Evolutionary conservation across 129 eudicot species (phyloP).

Genomic region (Oenanthe sinensis): DNA sequence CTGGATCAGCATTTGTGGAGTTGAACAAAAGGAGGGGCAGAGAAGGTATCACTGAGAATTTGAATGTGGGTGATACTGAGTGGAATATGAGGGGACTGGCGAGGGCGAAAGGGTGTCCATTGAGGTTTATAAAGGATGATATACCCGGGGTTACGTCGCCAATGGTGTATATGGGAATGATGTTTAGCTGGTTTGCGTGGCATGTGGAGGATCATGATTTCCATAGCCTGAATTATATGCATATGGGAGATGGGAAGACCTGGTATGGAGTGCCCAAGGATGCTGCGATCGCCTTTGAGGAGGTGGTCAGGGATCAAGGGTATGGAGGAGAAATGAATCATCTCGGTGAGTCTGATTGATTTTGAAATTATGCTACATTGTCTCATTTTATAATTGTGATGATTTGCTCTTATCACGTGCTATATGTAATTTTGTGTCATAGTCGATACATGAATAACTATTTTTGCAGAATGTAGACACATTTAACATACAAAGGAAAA

Average conservation of each 20-base stretch:
- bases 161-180: constrained; percentile 80
- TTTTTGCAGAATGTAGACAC: too few species aligned
- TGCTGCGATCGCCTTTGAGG: constrained; percentile 82
- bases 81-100: constrained; percentile 90
- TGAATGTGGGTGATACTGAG: constrained; percentile 70
- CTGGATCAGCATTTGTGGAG: constrained; percentile 63
- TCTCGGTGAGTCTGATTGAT: constrained; percentile 43
- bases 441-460: too few species aligned
- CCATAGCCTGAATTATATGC: constrained; percentile 92
- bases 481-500: too few species aligned
- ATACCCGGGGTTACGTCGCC: constrained; percentile 94
- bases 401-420: neutral
- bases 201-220: constrained; percentile 97
- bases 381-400: neutral
- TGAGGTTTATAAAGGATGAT: constrained; percentile 81
- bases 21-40: constrained; percentile 22
- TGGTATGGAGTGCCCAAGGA: constrained; percentile 92
- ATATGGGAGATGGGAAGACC: constrained; percentile 75
- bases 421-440: neutral
- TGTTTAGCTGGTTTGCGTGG: constrained; percentile 99
- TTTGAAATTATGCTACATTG: neutral
- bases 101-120: constrained; percentile 58
- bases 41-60: constrained; percentile 15
- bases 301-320: constrained; percentile 67
- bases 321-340: constrained; percentile 82